A percentile compares a stretch with the other conserved stretches of the same genome.
Evolutionary conservation across 2,329 filamentous ascomycete species (phyloP).

Genomic region (Xylariomycetidae sp.): DNA sequence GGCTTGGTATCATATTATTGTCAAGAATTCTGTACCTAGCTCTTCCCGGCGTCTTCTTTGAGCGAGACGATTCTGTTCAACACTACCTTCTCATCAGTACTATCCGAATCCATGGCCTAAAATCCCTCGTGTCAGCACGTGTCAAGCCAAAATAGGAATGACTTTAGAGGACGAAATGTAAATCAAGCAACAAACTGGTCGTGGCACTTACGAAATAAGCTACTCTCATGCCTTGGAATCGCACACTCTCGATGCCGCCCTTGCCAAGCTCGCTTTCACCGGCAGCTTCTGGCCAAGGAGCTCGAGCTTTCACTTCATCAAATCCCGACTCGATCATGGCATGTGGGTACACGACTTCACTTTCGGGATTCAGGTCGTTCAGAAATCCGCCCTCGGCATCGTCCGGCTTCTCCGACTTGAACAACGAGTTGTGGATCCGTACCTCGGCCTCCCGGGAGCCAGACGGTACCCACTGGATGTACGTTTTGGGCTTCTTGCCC

Average conservation of each 20-base stretch:
- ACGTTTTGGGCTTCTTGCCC: slow-evolving; percentile 69
- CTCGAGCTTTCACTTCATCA: slow-evolving; percentile 65
- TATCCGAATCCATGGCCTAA: slow-evolving; percentile 71
- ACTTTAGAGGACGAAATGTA: too few species aligned
- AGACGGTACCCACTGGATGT: slow-evolving; percentile 85
- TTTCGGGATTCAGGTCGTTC: slow-evolving; percentile 78
- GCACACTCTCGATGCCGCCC: slow-evolving; percentile 66
- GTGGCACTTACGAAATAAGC: slow-evolving; percentile 66
- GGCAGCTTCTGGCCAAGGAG: slow-evolving; percentile 77
- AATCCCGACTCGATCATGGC: slow-evolving; percentile 83
- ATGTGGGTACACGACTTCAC: slow-evolving; percentile 71
- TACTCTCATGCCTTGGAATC: slow-evolving; percentile 88
- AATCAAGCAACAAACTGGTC: too few species aligned
- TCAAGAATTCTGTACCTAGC: too few species aligned
- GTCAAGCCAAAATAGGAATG: too few species aligned
- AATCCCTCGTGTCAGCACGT: too few species aligned
- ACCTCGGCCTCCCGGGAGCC: slow-evolving; percentile 67
- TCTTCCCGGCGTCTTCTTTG: slow-evolving; percentile 80
- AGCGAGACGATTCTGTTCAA: slow-evolving; percentile 88
- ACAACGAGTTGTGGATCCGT: slow-evolving; percentile 75
- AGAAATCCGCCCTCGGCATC: slow-evolving; percentile 75
- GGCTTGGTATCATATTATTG: too few species aligned
- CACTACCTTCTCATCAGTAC: slow-evolving; percentile 72
- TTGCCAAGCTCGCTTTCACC: slow-evolving; percentile 62
- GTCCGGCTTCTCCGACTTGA: slow-evolving; percentile 81